Conservation (phyloP, 371 early-diverging fungal species). For the Syncephalastrum contaminatum region DNA sequence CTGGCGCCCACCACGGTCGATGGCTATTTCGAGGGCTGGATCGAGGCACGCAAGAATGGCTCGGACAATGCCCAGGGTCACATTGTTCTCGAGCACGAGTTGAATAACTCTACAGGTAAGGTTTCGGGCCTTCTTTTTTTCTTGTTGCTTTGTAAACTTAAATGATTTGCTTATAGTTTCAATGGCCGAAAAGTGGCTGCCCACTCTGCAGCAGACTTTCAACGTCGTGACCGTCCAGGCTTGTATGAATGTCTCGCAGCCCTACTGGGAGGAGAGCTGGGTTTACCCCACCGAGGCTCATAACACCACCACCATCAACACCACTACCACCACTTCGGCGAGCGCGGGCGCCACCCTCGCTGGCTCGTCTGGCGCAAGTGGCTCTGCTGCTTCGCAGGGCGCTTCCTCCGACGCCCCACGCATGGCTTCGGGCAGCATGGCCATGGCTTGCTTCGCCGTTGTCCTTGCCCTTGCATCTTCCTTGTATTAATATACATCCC, state of each 20-base stretch:
- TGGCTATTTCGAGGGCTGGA: constrained; percentile 42
- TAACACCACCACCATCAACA: constrained; percentile 10
- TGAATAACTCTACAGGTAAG: constrained; percentile 33
- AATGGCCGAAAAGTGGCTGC: constrained; percentile 49
- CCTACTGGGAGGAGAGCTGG: constrained; percentile 47
- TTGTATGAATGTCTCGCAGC: constrained; percentile 50
- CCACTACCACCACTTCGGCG: constrained; percentile 8
- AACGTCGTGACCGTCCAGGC: constrained; percentile 44
- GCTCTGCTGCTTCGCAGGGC: neutral
- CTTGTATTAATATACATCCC: too few relatives aligned
- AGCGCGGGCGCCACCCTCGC: constrained; percentile 4
- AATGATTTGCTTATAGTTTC: constrained; percentile 14
- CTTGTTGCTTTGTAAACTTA: too few relatives aligned
- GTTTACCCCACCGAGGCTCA: constrained; percentile 32
- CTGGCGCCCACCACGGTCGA: constrained; percentile 33
- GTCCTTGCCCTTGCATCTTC: too few relatives aligned
- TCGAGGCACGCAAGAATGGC: constrained; percentile 29
- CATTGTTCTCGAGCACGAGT: constrained; percentile 51
- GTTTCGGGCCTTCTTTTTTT: too few relatives aligned
- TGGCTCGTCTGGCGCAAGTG: neutral
- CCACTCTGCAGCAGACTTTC: constrained; percentile 38
- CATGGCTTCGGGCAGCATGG: too few relatives aligned
- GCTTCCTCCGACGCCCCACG: too few relatives aligned
- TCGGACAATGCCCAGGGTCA: constrained; percentile 36
- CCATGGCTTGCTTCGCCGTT: too few relatives aligned